Evolutionary conservation across 805 yeast genomes (phyloP), one percentile per base, ranked within the genome.

Genomic region (Millerago galiae): DNA sequence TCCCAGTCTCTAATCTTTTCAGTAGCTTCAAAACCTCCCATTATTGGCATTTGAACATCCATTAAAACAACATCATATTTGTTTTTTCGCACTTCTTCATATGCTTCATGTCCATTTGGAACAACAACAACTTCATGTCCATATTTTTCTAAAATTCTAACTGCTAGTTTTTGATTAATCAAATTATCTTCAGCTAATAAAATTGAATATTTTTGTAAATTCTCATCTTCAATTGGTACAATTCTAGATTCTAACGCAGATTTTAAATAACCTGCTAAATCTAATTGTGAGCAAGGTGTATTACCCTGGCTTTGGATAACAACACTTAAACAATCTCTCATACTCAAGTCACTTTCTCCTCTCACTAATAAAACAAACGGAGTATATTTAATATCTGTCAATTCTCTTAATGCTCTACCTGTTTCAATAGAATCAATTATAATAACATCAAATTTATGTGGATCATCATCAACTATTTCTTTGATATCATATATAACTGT

Each of bases 41-140:
- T 88, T 13, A 85, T 86, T 8, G 95, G 95, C 96, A 87, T 87
- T 61, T 87, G 96, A 35, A 87, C 95, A 66, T 87, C 95, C 96
- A 87, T 87, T 51, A 87, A 72, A 15, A 87, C 83, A 37, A 84
- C 90, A 58, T 87, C 95, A 59, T 81, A 87, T 37, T 73, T 70
- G 47, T 73, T 75, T 50, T 74, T 70, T 58, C 79, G 70, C 35
- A 85, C 79, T 1, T 89, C 90, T 46, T 85, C 86, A 50, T 77
- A 74, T 1, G 95, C 95, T 53, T 86, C 87, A 45, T 75, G 69
- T 13, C 96, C 95, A 61, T 87, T 87, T 59, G 84, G 91, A 7
- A 86, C 95, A 37, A 87, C 95, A 45, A 79, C 81, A 11, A 87
- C 90, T 44, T 74, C 71, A 63, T 87, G 95, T 24, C 91, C 91